Evolutionary conservation across 371 early-diverging fungal genomes (phyloP), one percentile per base, ranked within the genome.

Genomic region (Chytridiales sp.): DNA sequence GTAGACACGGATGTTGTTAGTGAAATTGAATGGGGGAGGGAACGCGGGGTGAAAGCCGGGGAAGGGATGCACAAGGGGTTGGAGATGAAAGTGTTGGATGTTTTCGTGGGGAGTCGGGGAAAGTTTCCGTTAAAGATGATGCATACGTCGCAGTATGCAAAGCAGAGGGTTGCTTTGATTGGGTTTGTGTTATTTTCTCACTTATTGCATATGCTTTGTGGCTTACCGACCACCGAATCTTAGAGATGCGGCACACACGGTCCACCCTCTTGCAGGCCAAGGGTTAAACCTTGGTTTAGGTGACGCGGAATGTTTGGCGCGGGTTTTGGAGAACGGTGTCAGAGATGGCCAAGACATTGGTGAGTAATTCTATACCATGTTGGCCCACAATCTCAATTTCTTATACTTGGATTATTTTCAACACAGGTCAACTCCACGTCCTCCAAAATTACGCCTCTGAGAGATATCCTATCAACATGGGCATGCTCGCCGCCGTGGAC

Each of bases 201-300:
- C n/a, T n/a, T n/a, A n/a, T n/a, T n/a, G n/a, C n/a, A n/a, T n/a
- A n/a, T n/a, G n/a, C 15, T 22, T 53, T 36, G 42, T 43, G 6
- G n/a, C 35, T 39, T 27, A 35, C 5, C 15, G n/a, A 21, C 19
- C 15, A 51, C 26, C 22, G 22, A 26, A 43, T 32, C 21, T 26
- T 64, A 87, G 93, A 0, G 98, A 97, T 72, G 96, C 98, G 8
- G 97, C 97, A n/a, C 98, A 97, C 66, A 82, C 91, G 0, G 85
- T 93, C 35, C 97, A 97, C 64, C 98, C 98, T 19, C 78, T 97
- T 58, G 98, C 97, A 4, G 98, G 98, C 0, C 97, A 95, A 74
- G 98, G 98, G 9, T 72, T 97, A 39, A 97, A 97, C 70, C 84
- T 94, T 64, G 97, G 97, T 1, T 62, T 97, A 3, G 79, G 85